Evolutionary conservation across 805 yeast genomes (phyloP).

Genomic region (Saccharomycopsis guyanensis): DNA sequence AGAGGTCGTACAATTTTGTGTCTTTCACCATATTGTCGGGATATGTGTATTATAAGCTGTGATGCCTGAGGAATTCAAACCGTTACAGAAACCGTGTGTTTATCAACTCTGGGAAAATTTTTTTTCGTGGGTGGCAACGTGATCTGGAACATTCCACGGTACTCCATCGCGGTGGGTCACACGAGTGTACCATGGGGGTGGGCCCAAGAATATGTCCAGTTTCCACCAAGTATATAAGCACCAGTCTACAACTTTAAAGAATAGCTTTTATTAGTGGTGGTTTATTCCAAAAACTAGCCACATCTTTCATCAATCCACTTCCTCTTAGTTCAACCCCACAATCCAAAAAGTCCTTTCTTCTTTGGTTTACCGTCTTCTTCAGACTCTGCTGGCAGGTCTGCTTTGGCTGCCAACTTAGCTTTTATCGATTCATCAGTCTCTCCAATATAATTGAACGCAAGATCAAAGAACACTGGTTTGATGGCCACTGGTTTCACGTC

Average conservation of each 20-base stretch:
- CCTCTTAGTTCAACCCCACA: conserved; percentile 54
- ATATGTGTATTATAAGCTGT: too few relatives aligned
- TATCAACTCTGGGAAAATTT: too few relatives aligned
- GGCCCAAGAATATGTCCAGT: too few relatives aligned
- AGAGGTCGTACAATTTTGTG: conserved; percentile 64
- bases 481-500: conserved; percentile 55
- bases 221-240: too few relatives aligned
- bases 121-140: background rate
- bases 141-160: background rate
- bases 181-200: too few relatives aligned
- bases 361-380: conserved; percentile 31
- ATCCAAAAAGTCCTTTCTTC: conserved; percentile 66
- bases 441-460: conserved; percentile 75
- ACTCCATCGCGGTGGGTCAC: background rate
- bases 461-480: conserved; percentile 88
- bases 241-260: too few relatives aligned
- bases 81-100: too few relatives aligned
- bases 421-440: conserved; percentile 25
- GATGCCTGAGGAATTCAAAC: too few relatives aligned
- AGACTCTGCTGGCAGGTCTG: conserved; percentile 14
- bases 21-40: conserved; percentile 65
- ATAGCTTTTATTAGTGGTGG: too few relatives aligned
- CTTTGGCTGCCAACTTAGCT: conserved; percentile 6
- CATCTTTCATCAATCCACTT: background rate
- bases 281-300: too few relatives aligned